A percentile compares a stretch with the other conserved stretches of the same genome.
phyloP scores from a whole-genome alignment of 306 rosid genomes.

The Ormosia semicastrata region DNA sequence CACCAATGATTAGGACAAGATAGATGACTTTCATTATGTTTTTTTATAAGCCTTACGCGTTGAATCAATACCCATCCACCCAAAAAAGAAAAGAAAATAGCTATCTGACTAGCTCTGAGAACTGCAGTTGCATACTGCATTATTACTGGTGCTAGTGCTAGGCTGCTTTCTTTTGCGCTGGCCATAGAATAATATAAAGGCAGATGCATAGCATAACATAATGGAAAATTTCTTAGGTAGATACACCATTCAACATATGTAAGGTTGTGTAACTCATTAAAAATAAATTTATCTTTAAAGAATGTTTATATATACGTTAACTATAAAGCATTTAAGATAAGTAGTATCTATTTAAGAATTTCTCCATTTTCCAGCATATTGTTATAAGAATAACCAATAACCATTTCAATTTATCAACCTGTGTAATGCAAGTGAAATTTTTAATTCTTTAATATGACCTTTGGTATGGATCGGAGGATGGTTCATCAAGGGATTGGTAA shows the following conservation, averaged over 20 bases:
- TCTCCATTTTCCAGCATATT: neutral
- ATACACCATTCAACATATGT: neutral
- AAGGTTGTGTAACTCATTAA: neutral
- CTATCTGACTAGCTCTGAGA: neutral
- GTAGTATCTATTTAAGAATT: too few species aligned
- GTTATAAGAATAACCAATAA: neutral
- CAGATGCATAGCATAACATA: neutral
- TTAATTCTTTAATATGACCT: neutral
- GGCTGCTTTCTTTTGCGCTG: neutral
- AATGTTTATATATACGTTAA: neutral
- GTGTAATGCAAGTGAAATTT: neutral
- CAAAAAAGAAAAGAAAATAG: neutral
- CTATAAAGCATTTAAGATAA: neutral
- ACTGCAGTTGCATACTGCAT: too few species aligned
- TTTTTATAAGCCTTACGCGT: neutral
- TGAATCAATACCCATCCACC: too few species aligned
- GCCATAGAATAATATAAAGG: neutral
- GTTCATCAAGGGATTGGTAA: neutral
- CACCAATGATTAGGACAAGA: conserved; percentile 1
- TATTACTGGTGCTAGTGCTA: neutral
- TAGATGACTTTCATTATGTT: neutral
- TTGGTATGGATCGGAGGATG: neutral
- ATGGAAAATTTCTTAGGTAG: neutral
- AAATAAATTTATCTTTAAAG: neutral
- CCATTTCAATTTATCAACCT: neutral